Evolutionary conservation across 2,329 filamentous ascomycete genomes (phyloP).

Genomic region (Claviceps humidiphila): DNA sequence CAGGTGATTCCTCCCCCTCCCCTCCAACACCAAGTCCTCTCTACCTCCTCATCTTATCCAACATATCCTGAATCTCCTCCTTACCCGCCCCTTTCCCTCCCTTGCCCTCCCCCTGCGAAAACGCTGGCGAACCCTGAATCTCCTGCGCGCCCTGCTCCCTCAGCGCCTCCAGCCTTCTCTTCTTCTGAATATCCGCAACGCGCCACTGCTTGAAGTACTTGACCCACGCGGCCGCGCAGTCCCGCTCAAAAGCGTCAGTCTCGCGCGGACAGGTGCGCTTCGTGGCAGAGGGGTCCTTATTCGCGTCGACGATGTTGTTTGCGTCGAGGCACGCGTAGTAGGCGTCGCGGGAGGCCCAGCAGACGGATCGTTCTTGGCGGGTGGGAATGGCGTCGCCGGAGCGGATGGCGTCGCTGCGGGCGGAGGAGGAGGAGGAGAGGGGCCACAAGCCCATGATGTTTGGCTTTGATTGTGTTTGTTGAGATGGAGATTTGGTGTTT

Average conservation of each 20-base stretch:
- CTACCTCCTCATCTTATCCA: slow-evolving; percentile 23
- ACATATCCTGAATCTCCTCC: slow-evolving; percentile 26
- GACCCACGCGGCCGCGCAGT: slow-evolving; percentile 88
- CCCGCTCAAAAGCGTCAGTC: slow-evolving; percentile 55
- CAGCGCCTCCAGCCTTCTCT: slow-evolving; percentile 62
- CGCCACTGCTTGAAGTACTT: slow-evolving; percentile 97
- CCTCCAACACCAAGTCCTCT: background rate
- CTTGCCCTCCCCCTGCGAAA: slow-evolving; percentile 21
- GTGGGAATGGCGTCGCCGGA: slow-evolving; percentile 60
- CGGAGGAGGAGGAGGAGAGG: slow-evolving; percentile 30
- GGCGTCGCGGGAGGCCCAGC: slow-evolving; percentile 79
- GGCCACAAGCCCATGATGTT: slow-evolving; percentile 31
- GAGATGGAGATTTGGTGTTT: background rate
- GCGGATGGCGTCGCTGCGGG: slow-evolving; percentile 35
- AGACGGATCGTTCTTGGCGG: slow-evolving; percentile 64
- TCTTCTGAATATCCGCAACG: slow-evolving; percentile 82
- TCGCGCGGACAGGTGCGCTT: slow-evolving; percentile 26
- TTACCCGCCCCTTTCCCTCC: slow-evolving; percentile 19
- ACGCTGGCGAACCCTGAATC: slow-evolving; percentile 31
- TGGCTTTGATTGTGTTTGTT: background rate
- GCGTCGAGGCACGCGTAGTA: slow-evolving; percentile 84
- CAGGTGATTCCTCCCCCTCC: background rate
- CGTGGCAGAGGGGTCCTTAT: slow-evolving; percentile 27
- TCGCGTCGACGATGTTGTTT: slow-evolving; percentile 62
- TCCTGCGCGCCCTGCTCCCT: slow-evolving; percentile 57